Evolutionary conservation across 768 basidiomycete species (phyloP).

Genomic region (Russula abietina): DNA sequence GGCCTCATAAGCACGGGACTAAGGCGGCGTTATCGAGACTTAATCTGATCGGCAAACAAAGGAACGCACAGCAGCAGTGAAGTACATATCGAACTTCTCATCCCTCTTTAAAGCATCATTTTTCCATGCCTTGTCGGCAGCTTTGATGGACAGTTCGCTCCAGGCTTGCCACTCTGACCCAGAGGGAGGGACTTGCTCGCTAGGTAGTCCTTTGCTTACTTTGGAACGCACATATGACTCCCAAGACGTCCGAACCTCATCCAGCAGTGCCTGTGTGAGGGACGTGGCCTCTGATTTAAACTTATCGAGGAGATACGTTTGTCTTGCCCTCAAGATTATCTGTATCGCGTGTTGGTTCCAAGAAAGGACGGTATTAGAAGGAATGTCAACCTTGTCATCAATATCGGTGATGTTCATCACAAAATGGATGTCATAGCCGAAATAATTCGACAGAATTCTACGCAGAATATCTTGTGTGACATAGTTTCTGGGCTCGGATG

Average conservation of each 20-base stretch:
- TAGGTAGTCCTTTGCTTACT: constrained; percentile 58
- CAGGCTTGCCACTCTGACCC: constrained; percentile 52
- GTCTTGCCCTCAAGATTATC: constrained; percentile 92
- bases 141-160: constrained; percentile 42
- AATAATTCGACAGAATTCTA: constrained; percentile 89
- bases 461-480: constrained; percentile 90
- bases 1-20: constrained; percentile 51
- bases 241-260: constrained; percentile 59
- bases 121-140: constrained; percentile 55
- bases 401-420: constrained; percentile 99
- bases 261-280: constrained; percentile 55
- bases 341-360: constrained; percentile 32
- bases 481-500: constrained; percentile 65
- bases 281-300: constrained; percentile 49
- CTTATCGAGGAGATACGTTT: constrained; percentile 61
- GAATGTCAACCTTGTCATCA: constrained; percentile 79
- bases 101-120: constrained; percentile 67
- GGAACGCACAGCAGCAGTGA: constrained; percentile 63
- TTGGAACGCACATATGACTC: constrained; percentile 53
- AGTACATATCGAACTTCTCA: constrained; percentile 91
- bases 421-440: constrained; percentile 95
- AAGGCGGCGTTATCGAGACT: constrained; percentile 3
- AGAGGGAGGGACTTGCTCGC: constrained; percentile 39
- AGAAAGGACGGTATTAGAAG: constrained; percentile 17
- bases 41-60: constrained; percentile 16